phyloP scores from a whole-genome alignment of 345 rosid species.

The Combretum micranthum region DNA sequence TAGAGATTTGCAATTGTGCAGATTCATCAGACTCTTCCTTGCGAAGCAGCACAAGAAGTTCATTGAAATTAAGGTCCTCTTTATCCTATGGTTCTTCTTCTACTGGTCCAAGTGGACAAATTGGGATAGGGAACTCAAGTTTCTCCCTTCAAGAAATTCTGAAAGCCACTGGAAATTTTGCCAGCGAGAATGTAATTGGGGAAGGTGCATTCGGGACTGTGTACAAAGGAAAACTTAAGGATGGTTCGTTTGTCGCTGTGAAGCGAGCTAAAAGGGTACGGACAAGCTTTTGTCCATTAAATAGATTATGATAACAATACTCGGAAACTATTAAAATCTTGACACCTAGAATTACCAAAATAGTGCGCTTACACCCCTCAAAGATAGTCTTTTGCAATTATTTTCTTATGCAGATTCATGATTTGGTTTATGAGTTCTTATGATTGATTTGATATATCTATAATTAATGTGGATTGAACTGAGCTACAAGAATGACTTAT shows the following conservation, averaged over 20 bases:
- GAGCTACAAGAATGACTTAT: too few species aligned
- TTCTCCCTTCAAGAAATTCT: constrained; percentile 61
- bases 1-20: constrained; percentile 27
- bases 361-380: too few species aligned
- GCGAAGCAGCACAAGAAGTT: constrained; percentile 35
- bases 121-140: constrained; percentile 15
- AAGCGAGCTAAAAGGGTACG: constrained; percentile 85
- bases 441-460: too few species aligned
- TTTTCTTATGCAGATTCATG: too few species aligned
- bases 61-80: constrained; percentile 32
- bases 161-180: constrained; percentile 73
- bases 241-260: constrained; percentile 76
- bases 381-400: too few species aligned
- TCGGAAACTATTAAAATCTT: not conserved
- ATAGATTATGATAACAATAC: not conserved
- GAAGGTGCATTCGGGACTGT: constrained; percentile 81
- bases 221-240: constrained; percentile 68
- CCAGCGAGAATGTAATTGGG: constrained; percentile 54
- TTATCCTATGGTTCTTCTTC: constrained; percentile 45
- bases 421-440: too few species aligned
- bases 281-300: not conserved
- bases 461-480: too few species aligned
- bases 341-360: not conserved
- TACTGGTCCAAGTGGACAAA: constrained; percentile 30
- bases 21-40: constrained; percentile 28